phyloP scores from a whole-genome alignment of 495 filamentous ascomycete species.

The Neurospora intermedia region DNA sequence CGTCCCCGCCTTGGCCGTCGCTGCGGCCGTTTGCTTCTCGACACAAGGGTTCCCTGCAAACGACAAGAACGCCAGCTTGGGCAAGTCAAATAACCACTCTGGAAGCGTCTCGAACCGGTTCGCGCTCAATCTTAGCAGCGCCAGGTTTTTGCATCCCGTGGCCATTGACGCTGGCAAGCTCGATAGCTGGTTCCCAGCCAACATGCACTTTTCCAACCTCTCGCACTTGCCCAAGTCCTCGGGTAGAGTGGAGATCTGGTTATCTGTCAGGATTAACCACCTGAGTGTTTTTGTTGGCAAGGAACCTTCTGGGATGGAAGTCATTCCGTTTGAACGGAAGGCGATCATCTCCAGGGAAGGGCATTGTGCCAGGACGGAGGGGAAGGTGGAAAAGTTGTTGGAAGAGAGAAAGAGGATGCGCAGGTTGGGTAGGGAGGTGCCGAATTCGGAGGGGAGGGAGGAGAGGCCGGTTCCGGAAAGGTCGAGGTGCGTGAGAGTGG shows the following conservation, averaged over 20 bases:
- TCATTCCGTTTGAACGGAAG: slow-evolving; percentile 36
- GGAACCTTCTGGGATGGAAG: slow-evolving; percentile 27
- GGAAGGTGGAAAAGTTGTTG: slow-evolving; percentile 35
- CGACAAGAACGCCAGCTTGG: slow-evolving; percentile 33
- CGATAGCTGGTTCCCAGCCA: slow-evolving; percentile 29
- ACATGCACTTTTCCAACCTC: slow-evolving; percentile 32
- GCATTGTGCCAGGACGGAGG: slow-evolving; percentile 28
- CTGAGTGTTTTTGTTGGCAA: slow-evolving; percentile 26
- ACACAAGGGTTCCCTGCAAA: slow-evolving; percentile 37
- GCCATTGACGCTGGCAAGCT: slow-evolving; percentile 28
- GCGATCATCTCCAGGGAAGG: slow-evolving; percentile 34
- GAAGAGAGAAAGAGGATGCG: slow-evolving; percentile 34
- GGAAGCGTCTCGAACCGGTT: slow-evolving; percentile 27
- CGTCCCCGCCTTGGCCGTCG: slow-evolving; percentile 3
- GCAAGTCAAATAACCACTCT: slow-evolving; percentile 31
- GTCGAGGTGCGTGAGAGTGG: slow-evolving; percentile 33
- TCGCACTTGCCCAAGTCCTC: slow-evolving; percentile 28
- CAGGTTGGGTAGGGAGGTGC: slow-evolving; percentile 26
- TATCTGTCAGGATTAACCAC: slow-evolving; percentile 36
- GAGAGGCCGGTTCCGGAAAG: slow-evolving; percentile 34
- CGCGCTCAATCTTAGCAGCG: slow-evolving; percentile 28
- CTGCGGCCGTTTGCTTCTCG: slow-evolving; percentile 4
- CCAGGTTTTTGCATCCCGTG: slow-evolving; percentile 27
- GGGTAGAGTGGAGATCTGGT: slow-evolving; percentile 26
- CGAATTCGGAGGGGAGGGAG: slow-evolving; percentile 27